Base-by-base conservation (phyloP, 768 basidiomycete genomes). In the Clitopilus hobsonii region DNA sequence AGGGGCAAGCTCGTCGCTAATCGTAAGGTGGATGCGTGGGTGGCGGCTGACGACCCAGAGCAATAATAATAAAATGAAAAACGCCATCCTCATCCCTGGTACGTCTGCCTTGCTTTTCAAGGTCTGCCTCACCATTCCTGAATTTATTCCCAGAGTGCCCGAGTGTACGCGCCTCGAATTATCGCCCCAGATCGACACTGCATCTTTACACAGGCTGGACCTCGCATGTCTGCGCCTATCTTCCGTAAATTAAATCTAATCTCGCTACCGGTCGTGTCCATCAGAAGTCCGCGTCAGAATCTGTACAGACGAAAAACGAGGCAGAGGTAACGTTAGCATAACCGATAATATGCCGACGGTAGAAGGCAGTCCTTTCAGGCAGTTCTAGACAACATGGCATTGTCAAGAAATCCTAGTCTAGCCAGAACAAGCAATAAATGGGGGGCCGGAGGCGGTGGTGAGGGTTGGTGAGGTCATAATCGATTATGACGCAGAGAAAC, bases 1-100 rank as follows among this genome's bases (percentile, higher is more conserved):
- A 62, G 62, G 26, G 80, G 80, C 14, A 61, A 57, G 27, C 64
- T 82, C 10, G 76, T 82, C 51, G 73, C 80, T 26, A 65, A 61
- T 45, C 69, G 75, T 53, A 63, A 60, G 14, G 68, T 69, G 25
- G 58, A 64, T 36, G 61, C 56, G 25, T 79, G 76, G 76, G 59
- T 76, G 45, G 51, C 56, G 30, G 56, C 50, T 23, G 41, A 20
- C n/a, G 41, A 23, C 41, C 41, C 41, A 18, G 41, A 45, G 41
- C 41, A 45, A 45, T 45, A 20, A 45, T 45, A 18, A 32, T 32
- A 7, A 32, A 7, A 45, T 45, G n/a, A 45, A 45, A 20, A 5
- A 45, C 16, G n/a, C 22, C 41, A 45, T 45, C 16, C 41, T 45
- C 41, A 45, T 45, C 22, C 18, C 41, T 2, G 10, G 22, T 45